Evolutionary conservation across 495 filamentous ascomycete species (phyloP).

Genomic region (Aspergillus coremiiformis): DNA sequence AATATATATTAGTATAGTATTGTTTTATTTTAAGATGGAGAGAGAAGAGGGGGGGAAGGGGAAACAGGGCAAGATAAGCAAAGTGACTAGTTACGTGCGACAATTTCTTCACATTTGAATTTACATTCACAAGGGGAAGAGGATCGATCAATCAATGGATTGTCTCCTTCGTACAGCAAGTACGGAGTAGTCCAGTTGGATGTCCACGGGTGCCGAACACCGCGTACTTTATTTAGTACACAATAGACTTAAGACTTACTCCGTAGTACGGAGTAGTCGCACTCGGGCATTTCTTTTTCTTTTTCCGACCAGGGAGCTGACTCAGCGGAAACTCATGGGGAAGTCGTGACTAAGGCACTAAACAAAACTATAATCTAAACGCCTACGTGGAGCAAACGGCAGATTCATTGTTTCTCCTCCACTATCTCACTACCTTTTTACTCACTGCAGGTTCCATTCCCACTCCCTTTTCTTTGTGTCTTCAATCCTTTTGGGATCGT

Average conservation of each 20-base stretch:
- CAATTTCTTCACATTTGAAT: not conserved
- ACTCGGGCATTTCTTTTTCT: too few species aligned
- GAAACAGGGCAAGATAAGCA: not conserved
- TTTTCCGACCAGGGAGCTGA: not conserved
- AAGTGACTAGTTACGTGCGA: not conserved
- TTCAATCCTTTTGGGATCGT: constrained; percentile 5
- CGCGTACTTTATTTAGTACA: too few species aligned
- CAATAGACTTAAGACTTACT: too few species aligned
- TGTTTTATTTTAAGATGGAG: too few species aligned
- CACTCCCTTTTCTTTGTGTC: constrained; percentile 11
- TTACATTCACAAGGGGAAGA: not conserved
- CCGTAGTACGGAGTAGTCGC: too few species aligned
- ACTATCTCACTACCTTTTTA: too few species aligned
- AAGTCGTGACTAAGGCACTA: not conserved
- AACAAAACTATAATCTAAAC: not conserved
- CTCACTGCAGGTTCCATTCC: constrained; percentile 1
- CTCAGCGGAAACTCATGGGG: not conserved
- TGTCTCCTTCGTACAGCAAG: not conserved
- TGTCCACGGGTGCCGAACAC: too few species aligned
- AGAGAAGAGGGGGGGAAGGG: too few species aligned
- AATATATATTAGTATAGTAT: not conserved
- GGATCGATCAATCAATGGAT: not conserved
- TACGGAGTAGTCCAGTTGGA: not conserved
- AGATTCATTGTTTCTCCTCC: constrained; percentile 1
- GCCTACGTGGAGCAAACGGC: constrained; percentile 16